Evolutionary conservation across 2,329 filamentous ascomycete genomes (phyloP).

Genomic region (Ceratocystis lukuohia): DNA sequence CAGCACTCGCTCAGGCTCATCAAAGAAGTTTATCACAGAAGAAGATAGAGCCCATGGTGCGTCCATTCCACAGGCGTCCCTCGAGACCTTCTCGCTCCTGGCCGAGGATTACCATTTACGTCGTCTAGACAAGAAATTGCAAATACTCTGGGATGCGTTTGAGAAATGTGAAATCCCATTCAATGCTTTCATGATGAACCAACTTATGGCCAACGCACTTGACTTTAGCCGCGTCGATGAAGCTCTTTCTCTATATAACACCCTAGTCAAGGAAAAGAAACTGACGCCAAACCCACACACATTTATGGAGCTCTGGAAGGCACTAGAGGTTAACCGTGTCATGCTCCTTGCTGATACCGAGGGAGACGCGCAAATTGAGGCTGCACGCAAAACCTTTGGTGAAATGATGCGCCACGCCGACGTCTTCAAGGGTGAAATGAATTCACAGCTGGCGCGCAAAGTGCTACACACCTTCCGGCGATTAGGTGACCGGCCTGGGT

Average conservation of each 20-base stretch:
- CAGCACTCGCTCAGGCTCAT: conserved; percentile 29
- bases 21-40: background rate
- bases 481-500: conserved; percentile 32
- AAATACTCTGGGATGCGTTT: conserved; percentile 49
- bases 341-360: conserved; percentile 26
- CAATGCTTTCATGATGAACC: conserved; percentile 67
- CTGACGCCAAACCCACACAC: conserved; percentile 53
- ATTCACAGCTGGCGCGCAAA: conserved; percentile 36
- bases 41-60: conserved; percentile 10
- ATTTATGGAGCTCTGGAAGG: conserved; percentile 54
- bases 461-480: conserved; percentile 39
- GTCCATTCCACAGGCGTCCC: conserved; percentile 44
- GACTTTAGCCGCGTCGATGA: conserved; percentile 42
- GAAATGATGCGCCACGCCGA: conserved; percentile 37
- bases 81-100: conserved; percentile 67
- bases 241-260: conserved; percentile 42
- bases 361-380: conserved; percentile 25
- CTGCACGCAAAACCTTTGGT: conserved; percentile 33
- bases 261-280: conserved; percentile 36
- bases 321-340: conserved; percentile 38
- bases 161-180: conserved; percentile 49
- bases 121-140: conserved; percentile 42
- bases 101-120: conserved; percentile 58
- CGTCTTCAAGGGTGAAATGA: conserved; percentile 31
- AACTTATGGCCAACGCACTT: conserved; percentile 55